Evolutionary conservation across 2,329 filamentous ascomycete genomes (phyloP), one percentile per base, ranked within the genome.

Genomic region (Raffaelea deltoideospora): DNA sequence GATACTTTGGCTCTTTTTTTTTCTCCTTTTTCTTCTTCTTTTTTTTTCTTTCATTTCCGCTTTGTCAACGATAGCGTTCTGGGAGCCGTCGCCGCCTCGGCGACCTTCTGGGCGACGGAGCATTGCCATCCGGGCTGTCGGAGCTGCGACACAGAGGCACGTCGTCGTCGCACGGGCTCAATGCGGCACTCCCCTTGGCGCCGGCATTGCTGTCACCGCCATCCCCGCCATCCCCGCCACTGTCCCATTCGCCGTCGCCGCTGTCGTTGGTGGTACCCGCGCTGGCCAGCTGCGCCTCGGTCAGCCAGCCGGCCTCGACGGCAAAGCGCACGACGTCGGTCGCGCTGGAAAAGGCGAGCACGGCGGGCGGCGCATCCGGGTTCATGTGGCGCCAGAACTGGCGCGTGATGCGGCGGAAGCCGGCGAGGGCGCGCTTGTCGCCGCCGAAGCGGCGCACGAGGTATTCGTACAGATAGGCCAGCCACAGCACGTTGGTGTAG

Each of bases 401-500:
- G 37, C 51, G 56, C 2, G 69, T 74, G 30, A 57, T 51, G 14
- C 53, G 54, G 39, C 56, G 59, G 47, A 76, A 76, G 3, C 44
- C 41, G 4, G 47, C 48, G 11, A 73, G 48, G 17, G 66, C 61
- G 40, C 55, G 58, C 44, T 58, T 61, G 9, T 59, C 55, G 5
- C 69, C 69, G 10, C 46, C 42, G 43, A 70, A 75, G 41, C 64
- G 57, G 7, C 42, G 45, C 3, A 57, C 46, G 38, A 75, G 52
- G 50, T 73, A 75, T 26, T 60, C 55, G 46, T 75, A 75, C 5
- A 76, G 55, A 43, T 76, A 78, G 3, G 70, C 67, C 30, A 79
- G 59, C 74, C 74, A 79, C 15, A 79, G 55, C 2, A 77, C 70
- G 43, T 79, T 79, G 5, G 69, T 76, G 50, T 77, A 78, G 1